These are phyloP conservation scores for Raddia distichophylla DNA, from an alignment of 176 grass and related monocot genomes.

Conservation along the genomic window DNA sequence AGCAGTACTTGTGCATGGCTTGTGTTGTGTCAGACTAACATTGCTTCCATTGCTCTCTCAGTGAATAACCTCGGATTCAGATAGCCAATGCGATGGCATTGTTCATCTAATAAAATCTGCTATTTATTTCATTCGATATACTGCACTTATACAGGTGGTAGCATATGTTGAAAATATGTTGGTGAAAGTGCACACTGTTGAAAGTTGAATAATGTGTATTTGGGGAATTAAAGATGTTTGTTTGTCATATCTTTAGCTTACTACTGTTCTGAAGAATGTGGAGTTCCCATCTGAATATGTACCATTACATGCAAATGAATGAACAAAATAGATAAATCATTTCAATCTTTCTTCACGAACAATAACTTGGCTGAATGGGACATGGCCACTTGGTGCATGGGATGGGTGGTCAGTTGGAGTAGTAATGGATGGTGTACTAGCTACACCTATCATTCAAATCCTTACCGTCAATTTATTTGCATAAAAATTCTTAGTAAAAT, in stretches of 20 bases:
- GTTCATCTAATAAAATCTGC: slow-evolving; percentile 26
- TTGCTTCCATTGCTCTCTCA: slow-evolving; percentile 27
- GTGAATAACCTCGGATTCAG: slow-evolving; percentile 47
- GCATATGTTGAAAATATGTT: no score
- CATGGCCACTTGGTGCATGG: neutral
- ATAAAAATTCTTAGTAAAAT: no score
- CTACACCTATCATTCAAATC: no score
- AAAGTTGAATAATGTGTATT: no score
- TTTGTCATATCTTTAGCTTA: neutral
- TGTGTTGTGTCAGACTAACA: slow-evolving; percentile 30
- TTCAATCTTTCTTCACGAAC: neutral
- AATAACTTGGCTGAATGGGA: neutral
- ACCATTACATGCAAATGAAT: slow-evolving; percentile 24
- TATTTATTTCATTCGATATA: slow-evolving; percentile 1
- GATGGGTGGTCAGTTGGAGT: no score
- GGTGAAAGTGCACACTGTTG: no score
- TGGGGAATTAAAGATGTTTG: neutral
- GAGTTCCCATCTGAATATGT: neutral
- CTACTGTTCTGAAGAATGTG: neutral
- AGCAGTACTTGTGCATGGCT: neutral
- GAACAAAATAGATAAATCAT: neutral
- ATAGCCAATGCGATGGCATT: slow-evolving; percentile 24
- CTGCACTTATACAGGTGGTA: neutral
- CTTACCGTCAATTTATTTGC: no score
- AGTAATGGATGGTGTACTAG: no score